These are phyloP conservation scores for Trypanosoma lewisi DNA, from an alignment of 208 protist genomes.

Conservation along the genomic window DNA sequence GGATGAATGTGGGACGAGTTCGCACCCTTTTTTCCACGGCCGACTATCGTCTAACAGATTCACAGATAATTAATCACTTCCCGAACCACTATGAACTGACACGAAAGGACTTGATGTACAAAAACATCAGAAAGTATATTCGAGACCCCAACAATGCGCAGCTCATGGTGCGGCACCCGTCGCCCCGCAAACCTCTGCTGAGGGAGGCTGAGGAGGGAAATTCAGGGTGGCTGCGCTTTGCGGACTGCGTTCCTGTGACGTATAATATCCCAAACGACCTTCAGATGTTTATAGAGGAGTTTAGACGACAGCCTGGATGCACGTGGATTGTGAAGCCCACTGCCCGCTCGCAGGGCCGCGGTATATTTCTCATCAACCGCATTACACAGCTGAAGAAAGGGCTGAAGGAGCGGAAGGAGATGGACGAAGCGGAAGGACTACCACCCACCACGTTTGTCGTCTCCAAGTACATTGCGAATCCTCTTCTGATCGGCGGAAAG, in stretches of 20 bases:
- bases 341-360: conserved; percentile 91
- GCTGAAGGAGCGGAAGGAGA: conserved; percentile 64
- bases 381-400: conserved; percentile 85
- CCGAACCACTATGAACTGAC: conserved; percentile 97
- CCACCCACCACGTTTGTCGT: conserved; percentile 77
- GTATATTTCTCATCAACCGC: conserved; percentile 96
- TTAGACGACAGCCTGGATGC: conserved; percentile 61
- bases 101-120: conserved; percentile 97
- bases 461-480: conserved; percentile 94
- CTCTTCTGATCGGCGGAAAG: conserved; percentile 93
- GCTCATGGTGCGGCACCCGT: conserved; percentile 15
- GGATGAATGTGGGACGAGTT: conserved; percentile 80
- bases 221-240: conserved; percentile 36
- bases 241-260: conserved; percentile 91
- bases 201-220: background rate
- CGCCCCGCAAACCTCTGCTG: background rate
- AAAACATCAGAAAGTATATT: conserved; percentile 94
- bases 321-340: conserved; percentile 97
- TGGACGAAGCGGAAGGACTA: conserved; percentile 33
- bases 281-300: conserved; percentile 95
- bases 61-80: conserved; percentile 96
- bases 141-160: conserved; percentile 34
- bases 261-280: conserved; percentile 94
- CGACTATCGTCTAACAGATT: conserved; percentile 74
- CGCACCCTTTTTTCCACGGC: conserved; percentile 63